Base-by-base conservation (phyloP, 2,329 filamentous ascomycete genomes). In the Nemania sp. region DNA sequence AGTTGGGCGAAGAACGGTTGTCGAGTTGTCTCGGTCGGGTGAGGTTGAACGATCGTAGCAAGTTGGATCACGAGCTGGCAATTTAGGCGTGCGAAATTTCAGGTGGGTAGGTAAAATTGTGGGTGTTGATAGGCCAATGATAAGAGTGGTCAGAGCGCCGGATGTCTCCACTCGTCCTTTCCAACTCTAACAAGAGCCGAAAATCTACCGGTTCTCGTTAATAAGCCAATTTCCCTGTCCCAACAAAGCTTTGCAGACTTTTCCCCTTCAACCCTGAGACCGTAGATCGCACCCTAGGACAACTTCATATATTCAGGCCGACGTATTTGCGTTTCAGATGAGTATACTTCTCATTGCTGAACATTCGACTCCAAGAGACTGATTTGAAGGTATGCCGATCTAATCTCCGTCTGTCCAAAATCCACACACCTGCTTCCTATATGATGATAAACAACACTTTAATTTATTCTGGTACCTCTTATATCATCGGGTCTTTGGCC, bases 391-490 rank as follows among this genome's bases (percentile, higher is more conserved):
- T 77, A 75, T 73, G 74, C 65, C 66, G 6, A 48, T 14, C 45
- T 52, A 58, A 37, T 49, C 9, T 49, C 12, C 49, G 17, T 39
- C 36, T 50, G 15, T 48, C 36, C 52, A 47, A 52, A 36, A 33
- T 59, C 60, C 41, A 42, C 49, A 40, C 56, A 62, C 53, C 52
- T 30, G 60, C 55, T 55, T 61, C 64, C 70, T 65, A 82, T 65
- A 82, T 91, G 89, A 93, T 92, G 89, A 93, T 81, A 84, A 73
- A 72, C 79, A 79, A 58, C 17, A 39, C 47, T 76, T 78, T 79
- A 77, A 66, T 72, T 74, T 71, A 88, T 92, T 95, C 90, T 96
- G 91, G 91, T 91, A 96, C 91, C 91, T 96, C 91, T 96, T 94
- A 91, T 91, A 84, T 90, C 87, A 94, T 68, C 65, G 85, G 79